Evolutionary conservation across 176 grass and related monocot species (phyloP).

Genomic region (Paspalum vaginatum): DNA sequence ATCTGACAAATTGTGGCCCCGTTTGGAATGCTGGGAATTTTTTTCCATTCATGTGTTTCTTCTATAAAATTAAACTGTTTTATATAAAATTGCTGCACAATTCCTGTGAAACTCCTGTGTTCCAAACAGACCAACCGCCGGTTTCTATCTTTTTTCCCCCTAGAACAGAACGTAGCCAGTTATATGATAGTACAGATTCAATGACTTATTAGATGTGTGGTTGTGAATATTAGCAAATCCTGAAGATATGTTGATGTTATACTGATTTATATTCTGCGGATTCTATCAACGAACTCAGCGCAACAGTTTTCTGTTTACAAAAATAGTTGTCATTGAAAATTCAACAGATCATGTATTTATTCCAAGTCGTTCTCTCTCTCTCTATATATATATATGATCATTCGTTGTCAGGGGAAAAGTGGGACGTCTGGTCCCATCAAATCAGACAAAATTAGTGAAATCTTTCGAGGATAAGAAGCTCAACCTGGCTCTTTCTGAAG

Average conservation of each 20-base stretch:
- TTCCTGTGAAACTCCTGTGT: no score
- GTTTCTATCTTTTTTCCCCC: neutral
- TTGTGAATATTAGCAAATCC: neutral
- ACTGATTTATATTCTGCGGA: neutral
- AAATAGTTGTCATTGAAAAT: neutral
- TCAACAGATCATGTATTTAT: neutral
- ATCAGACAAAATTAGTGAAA: slow-evolving; percentile 7
- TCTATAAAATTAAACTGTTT: no score
- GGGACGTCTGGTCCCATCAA: slow-evolving; percentile 6
- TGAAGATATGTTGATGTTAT: neutral
- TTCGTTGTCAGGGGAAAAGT: slow-evolving; percentile 34
- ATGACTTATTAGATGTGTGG: neutral
- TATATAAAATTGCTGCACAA: no score
- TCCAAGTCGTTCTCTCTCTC: neutral
- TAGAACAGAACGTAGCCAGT: slow-evolving; percentile 1
- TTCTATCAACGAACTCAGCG: neutral
- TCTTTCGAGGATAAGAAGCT: slow-evolving; percentile 34
- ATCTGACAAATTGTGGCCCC: slow-evolving; percentile 21
- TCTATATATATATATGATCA: no score
- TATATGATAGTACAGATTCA: neutral
- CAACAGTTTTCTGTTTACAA: neutral
- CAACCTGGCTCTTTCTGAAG: slow-evolving; percentile 17
- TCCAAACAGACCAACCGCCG: no score
- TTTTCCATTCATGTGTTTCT: no score
- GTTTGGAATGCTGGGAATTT: no score